These are phyloP conservation scores for Aspergillus quadricinctus DNA, from an alignment of 2,329 filamentous ascomycete species.

Conservation along the genomic window DNA sequence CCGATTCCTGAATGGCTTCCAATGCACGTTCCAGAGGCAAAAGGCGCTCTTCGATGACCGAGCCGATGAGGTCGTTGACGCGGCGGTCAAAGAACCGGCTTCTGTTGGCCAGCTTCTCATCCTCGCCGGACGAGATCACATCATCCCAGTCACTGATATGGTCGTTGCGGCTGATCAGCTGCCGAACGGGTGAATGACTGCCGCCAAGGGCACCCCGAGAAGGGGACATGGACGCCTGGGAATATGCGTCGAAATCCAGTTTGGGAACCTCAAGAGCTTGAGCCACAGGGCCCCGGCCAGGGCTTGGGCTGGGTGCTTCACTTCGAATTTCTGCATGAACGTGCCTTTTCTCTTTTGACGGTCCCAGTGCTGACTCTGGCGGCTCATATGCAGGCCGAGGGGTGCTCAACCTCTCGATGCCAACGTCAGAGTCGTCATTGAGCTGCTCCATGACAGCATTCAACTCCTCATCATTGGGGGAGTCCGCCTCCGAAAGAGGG, in stretches of 20 bases:
- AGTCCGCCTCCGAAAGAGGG: too few species aligned
- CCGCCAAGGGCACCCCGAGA: conserved; percentile 60
- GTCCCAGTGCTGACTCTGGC: conserved; percentile 40
- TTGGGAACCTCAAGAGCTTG: conserved; percentile 45
- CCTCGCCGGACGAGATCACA: conserved; percentile 74
- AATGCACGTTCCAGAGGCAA: conserved; percentile 78
- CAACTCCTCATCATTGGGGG: conserved; percentile 62
- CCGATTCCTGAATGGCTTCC: conserved; percentile 66
- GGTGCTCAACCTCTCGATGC: conserved; percentile 60
- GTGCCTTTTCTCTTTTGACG: conserved; percentile 52
- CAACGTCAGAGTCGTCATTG: conserved; percentile 68
- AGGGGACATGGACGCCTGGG: conserved; percentile 52
- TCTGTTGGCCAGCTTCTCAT: conserved; percentile 74
- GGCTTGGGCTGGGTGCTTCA: conserved; percentile 70
- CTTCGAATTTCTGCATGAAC: conserved; percentile 54
- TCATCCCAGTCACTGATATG: conserved; percentile 90
- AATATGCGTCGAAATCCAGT: conserved; percentile 31
- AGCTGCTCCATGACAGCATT: conserved; percentile 89
- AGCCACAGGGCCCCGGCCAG: conserved; percentile 50
- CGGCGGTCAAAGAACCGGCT: conserved; percentile 87
- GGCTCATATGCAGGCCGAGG: conserved; percentile 23
- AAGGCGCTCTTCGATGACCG: conserved; percentile 69
- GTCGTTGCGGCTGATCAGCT: conserved; percentile 57
- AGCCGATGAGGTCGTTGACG: conserved; percentile 80
- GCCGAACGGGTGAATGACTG: conserved; percentile 54